Percentiles rank a stretch among this genome's conserved stretches.
These are phyloP conservation scores for Kurtzmaniella natalensis DNA, from an alignment of 1,139 yeast genomes.

Conservation along the genomic window DNA sequence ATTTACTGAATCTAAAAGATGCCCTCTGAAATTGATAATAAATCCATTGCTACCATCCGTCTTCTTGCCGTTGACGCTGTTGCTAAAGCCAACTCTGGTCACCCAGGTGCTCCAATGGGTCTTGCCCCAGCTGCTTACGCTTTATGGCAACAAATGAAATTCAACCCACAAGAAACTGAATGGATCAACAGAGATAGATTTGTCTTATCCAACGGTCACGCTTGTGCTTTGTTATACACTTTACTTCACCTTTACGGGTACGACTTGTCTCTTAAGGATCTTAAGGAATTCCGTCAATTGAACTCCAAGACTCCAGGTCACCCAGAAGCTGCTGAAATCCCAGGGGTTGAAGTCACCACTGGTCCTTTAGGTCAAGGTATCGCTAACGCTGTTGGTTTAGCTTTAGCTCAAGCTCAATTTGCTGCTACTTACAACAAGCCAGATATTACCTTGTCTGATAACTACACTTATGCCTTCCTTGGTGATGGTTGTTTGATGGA, in stretches of 20 bases:
- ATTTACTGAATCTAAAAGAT: too few species aligned
- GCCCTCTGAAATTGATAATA: constrained; percentile 55
- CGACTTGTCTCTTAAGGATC: constrained; percentile 77
- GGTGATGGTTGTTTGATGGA: constrained; percentile 99
- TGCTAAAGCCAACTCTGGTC: constrained; percentile 91
- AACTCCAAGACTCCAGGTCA: constrained; percentile 95
- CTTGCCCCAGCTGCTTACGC: constrained; percentile 75
- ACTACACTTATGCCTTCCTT: constrained; percentile 72
- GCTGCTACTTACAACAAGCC: constrained; percentile 96
- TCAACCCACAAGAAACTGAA: constrained; percentile 85
- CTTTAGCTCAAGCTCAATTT: constrained; percentile 88
- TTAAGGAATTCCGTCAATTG: constrained; percentile 87
- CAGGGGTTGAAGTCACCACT: constrained; percentile 96
- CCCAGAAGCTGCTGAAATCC: constrained; percentile 74
- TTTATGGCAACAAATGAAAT: constrained; percentile 75
- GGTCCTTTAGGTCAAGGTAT: constrained; percentile 99
- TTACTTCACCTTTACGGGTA: constrained; percentile 84
- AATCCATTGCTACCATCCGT: constrained; percentile 87
- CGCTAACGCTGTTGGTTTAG: constrained; percentile 94
- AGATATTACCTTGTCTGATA: constrained; percentile 64
- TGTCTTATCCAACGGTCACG: constrained; percentile 95
- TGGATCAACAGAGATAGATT: constrained; percentile 97
- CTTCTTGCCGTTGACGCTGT: constrained; percentile 86
- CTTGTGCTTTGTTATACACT: constrained; percentile 86
- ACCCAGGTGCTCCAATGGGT: constrained; percentile 99